These are phyloP conservation scores for Cladosporium halotolerans DNA, from an alignment of 2,329 filamentous ascomycete genomes.

Conservation along the genomic window DNA sequence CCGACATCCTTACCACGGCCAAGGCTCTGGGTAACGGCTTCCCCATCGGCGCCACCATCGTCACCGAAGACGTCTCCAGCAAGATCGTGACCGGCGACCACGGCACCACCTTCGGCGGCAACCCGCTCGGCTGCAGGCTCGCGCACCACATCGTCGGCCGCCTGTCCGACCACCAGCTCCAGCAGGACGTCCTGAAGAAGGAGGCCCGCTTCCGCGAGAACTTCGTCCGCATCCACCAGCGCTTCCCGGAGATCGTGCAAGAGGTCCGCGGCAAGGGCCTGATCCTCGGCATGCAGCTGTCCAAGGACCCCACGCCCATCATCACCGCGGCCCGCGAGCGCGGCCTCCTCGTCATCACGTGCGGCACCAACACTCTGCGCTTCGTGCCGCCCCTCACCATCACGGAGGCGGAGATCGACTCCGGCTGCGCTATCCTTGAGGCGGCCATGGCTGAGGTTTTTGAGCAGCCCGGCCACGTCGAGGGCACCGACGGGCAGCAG, in stretches of 20 bases:
- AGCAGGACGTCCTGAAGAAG: slow-evolving; percentile 64
- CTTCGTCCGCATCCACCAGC: slow-evolving; percentile 51
- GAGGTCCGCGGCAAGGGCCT: slow-evolving; percentile 80
- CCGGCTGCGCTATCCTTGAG: slow-evolving; percentile 69
- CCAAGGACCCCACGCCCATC: slow-evolving; percentile 63
- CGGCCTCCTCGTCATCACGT: slow-evolving; percentile 84
- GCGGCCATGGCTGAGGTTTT: slow-evolving; percentile 56
- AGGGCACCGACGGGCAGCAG: slow-evolving; percentile 39
- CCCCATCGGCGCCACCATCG: slow-evolving; percentile 78
- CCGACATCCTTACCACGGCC: slow-evolving; percentile 87
- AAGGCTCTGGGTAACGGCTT: slow-evolving; percentile 97
- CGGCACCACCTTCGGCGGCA: slow-evolving; percentile 90
- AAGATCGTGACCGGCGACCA: slow-evolving; percentile 74
- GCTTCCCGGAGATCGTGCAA: slow-evolving; percentile 64
- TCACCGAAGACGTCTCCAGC: slow-evolving; percentile 60
- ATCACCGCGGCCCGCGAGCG: slow-evolving; percentile 81
- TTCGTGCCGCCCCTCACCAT: slow-evolving; percentile 87
- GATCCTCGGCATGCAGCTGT: slow-evolving; percentile 80
- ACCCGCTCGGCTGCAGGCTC: slow-evolving; percentile 76
- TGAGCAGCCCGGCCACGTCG: slow-evolving; percentile 31
- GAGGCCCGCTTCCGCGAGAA: slow-evolving; percentile 53
- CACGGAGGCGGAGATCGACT: slow-evolving; percentile 69
- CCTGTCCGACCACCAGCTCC: slow-evolving; percentile 64
- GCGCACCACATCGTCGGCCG: slow-evolving; percentile 80
- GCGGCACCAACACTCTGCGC: slow-evolving; percentile 82